Evolutionary conservation across 2,329 filamentous ascomycete species (phyloP), one percentile per base, ranked within the genome.

Genomic region (Fusarium coffeatum): DNA sequence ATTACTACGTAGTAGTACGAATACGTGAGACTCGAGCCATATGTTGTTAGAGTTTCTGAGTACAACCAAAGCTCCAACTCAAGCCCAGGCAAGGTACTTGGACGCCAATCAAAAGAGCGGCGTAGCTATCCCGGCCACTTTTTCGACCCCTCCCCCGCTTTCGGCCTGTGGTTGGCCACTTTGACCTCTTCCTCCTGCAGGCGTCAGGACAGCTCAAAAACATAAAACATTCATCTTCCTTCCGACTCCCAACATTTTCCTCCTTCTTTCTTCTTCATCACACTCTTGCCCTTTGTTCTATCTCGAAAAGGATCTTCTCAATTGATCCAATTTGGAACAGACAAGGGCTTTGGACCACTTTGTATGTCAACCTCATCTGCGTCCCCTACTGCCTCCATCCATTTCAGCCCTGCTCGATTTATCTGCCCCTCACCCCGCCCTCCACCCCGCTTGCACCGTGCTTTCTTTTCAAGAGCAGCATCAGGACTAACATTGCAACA

Each of bases 111-210:
- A 63, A 43, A 60, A 43, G 47, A 66, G 61, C 55, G 61, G 63
- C 63, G 58, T 62, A 47, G 61, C 43, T 59, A 42, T 42, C 41
- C 53, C 48, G 51, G 27, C 57, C 58, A 64, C 64, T 62, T 67
- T 73, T 73, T 71, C 72, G 32, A 76, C 76, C 76, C 76, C 76
- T 78, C 76, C 77, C 77, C 77, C 77, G 77, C 77, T 78, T 77
- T 78, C 76, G 76, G 76, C 65, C 67, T 74, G 68, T 65, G 62
- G 51, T 59, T 65, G 61, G 58, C 64, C 63, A 45, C 68, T 71
- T 75, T 59, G 68, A 69, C 68, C 75, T 76, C 75, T 74, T 67
- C 62, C 32, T 69, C 62, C 45, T 49, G 54, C 54, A 56, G 54
- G 30, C 20, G 43, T 53, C 49, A 53, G 49, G 32, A 53, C 54